phyloP scores from a whole-genome alignment of 805 yeast genomes.

The Suhomyces xylopsoci region DNA sequence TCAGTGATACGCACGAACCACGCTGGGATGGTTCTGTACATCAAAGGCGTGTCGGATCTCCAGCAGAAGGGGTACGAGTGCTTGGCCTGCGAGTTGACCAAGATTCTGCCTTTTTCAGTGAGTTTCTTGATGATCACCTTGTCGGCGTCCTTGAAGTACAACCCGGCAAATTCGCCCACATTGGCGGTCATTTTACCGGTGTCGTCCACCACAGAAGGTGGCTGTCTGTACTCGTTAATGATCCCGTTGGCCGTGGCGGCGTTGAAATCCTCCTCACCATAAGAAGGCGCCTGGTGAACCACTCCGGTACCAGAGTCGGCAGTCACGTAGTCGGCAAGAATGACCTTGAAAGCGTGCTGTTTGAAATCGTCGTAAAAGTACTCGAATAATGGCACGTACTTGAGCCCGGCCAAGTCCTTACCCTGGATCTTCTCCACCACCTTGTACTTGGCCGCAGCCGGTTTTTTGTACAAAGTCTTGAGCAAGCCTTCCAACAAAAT shows the following conservation, averaged over 20 bases:
- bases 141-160: constrained; percentile 95
- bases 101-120: constrained; percentile 71
- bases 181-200: constrained; percentile 77
- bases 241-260: constrained; percentile 77
- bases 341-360: constrained; percentile 79
- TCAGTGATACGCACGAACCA: constrained; percentile 95
- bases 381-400: constrained; percentile 80
- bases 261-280: constrained; percentile 97
- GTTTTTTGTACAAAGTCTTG: constrained; percentile 88
- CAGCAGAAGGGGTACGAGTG: constrained; percentile 99
- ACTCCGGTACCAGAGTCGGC: constrained; percentile 98
- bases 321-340: constrained; percentile 80
- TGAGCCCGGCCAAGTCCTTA: constrained; percentile 70
- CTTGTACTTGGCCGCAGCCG: constrained; percentile 82
- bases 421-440: constrained; percentile 80
- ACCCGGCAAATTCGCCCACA: constrained; percentile 73
- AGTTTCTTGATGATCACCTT: constrained; percentile 81
- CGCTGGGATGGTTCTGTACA: constrained; percentile 95
- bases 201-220: constrained; percentile 96
- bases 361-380: constrained; percentile 74
- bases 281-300: constrained; percentile 97
- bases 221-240: constrained; percentile 60
- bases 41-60: constrained; percentile 98
- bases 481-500: constrained; percentile 82
- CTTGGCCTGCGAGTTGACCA: constrained; percentile 77